Base-by-base conservation (phyloP, 305 asterid species). In the Solanum chacoense region DNA sequence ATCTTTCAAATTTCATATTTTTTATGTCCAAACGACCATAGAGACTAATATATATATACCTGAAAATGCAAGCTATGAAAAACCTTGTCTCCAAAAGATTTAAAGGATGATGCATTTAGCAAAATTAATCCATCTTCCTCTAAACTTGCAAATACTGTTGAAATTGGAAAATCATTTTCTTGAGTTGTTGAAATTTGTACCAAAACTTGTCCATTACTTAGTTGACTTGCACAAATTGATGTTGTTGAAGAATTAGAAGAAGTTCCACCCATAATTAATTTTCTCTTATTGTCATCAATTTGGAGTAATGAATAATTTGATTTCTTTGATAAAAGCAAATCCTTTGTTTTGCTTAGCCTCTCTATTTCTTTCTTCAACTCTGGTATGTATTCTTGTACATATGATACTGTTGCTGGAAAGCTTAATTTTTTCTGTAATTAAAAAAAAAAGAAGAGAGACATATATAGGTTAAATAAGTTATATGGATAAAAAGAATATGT, bases 361-460 rank as follows among this genome's bases (percentile, higher is more conserved):
- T 85, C 86, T 20, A 89, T 34, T 76, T 90, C 90, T 80, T 83
- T 88, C 83, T 88, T 89, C 84, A 90, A 74, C 88, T 90, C 91
- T 34, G 91, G 87, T 36, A 90, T 88, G 90, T 88, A 90, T 86
- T 85, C 87, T 69, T 88, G 59, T 40, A 88, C 88, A 22, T 78
- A 75, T 12, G 84, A 83, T 65, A 90, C 88, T 55, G 90, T 90
- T 18, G 67, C 90, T 28, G 91, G 91, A 28, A 90, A 88, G 85
- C 91, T 90, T 45, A 88, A 36, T 26, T 90, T 84, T 45, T 90
- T 90, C 90, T 88, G 90, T 37, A 50, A 81, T 45, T 81, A 81
- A 37, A 42, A n/a, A 35, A 3, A 2, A 2, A 0, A 0, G 2
- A 2, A n/a, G n/a, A n/a, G n/a, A n/a, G n/a, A n/a, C n/a, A n/a